phyloP scores from a whole-genome alignment of 164 flowering plant species.

The Stephania japonica region DNA sequence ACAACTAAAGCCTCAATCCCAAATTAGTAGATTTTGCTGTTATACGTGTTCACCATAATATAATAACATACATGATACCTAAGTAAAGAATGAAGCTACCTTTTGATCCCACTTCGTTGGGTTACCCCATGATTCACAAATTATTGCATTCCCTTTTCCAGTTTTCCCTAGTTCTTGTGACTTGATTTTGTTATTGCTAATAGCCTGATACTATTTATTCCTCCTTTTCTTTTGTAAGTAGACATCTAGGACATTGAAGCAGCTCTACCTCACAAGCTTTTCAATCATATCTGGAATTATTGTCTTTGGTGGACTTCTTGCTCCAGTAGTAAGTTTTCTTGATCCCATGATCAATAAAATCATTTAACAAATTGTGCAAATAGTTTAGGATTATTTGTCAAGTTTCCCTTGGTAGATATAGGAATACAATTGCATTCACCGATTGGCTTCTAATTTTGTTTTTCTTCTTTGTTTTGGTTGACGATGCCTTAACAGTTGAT shows the following conservation, averaged over 20 bases:
- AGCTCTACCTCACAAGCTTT: conserved; percentile 68
- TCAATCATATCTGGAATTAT: conserved; percentile 68
- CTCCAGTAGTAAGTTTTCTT: conserved; percentile 63
- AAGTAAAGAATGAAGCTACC: no score
- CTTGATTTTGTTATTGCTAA: not conserved
- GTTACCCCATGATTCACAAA: not conserved
- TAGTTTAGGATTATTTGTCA: no score
- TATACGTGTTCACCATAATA: not conserved
- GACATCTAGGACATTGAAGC: conserved; percentile 71
- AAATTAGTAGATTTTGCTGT: no score
- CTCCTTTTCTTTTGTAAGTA: conserved; percentile 18
- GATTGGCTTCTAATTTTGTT: no score
- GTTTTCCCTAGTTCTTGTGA: not conserved
- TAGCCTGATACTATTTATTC: not conserved
- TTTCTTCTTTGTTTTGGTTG: no score
- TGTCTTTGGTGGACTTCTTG: conserved; percentile 80
- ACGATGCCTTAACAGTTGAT: no score
- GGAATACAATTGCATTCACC: no score
- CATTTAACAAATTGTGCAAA: no score
- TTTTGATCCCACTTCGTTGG: not conserved
- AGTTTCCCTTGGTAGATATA: no score
- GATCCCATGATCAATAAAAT: no score
- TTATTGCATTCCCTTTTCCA: not conserved
- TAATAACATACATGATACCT: no score
- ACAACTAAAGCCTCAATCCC: not conserved